Conservation (phyloP, 1,284 basidiomycete genomes). For the Wolfiporia cocos region DNA sequence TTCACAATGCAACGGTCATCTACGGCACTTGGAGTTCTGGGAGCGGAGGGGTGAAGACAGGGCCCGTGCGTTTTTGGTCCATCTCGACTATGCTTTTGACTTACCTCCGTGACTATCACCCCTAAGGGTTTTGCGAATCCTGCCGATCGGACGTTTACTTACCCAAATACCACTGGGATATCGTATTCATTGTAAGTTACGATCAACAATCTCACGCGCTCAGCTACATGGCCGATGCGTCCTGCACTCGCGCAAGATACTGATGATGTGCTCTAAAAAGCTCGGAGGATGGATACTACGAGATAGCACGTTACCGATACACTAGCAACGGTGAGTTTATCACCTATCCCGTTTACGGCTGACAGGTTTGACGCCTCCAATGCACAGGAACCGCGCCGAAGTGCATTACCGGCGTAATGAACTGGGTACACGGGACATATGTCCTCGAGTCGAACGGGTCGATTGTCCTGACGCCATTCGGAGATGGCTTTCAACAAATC, state of each 20-base stretch:
- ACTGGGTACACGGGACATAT: conserved; percentile 85
- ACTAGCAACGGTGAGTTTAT: conserved; percentile 60
- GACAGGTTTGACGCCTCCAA: background rate
- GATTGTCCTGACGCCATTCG: conserved; percentile 63
- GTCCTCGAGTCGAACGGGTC: conserved; percentile 67
- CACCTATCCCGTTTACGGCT: background rate
- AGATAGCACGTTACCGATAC: conserved; percentile 86
- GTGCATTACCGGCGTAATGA: conserved; percentile 80
- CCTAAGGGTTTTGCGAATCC: conserved; percentile 81
- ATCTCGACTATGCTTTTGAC: background rate
- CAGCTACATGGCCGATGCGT: background rate
- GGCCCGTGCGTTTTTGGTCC: conserved; percentile 55
- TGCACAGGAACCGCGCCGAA: conserved; percentile 61
- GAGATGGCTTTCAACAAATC: conserved; percentile 86
- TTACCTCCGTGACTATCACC: background rate
- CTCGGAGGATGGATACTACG: conserved; percentile 70
- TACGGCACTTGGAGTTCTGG: conserved; percentile 85
- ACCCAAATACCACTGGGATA: conserved; percentile 79
- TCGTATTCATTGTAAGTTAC: conserved; percentile 80
- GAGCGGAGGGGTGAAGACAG: conserved; percentile 70
- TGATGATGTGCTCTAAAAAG: conserved; percentile 27
- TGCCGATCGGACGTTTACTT: conserved; percentile 71
- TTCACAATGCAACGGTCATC: conserved; percentile 61
- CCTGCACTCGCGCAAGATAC: conserved; percentile 2
- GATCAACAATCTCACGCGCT: background rate